Conservation (phyloP, 2,329 filamentous ascomycete genomes). For the Rutstroemia sp. region DNA sequence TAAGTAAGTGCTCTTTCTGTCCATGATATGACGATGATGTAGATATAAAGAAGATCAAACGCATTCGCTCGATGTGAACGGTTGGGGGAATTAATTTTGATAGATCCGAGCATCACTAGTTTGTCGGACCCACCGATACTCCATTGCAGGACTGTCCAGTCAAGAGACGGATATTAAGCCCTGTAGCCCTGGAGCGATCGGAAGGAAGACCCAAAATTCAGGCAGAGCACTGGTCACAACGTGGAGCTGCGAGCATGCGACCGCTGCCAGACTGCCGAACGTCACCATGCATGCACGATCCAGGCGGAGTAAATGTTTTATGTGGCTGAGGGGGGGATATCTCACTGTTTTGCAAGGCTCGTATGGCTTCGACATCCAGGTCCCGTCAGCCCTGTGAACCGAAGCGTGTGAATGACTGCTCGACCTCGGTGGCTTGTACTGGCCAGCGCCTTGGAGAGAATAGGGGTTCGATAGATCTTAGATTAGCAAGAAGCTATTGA, state of each 20-base stretch:
- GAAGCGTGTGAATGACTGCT: not conserved
- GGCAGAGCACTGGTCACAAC: slow-evolving; percentile 4
- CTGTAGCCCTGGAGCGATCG: slow-evolving; percentile 9
- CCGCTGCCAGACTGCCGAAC: slow-evolving; percentile 4
- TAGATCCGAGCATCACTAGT: slow-evolving; percentile 10
- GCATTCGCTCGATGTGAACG: slow-evolving; percentile 6
- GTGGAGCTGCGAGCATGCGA: slow-evolving; percentile 2
- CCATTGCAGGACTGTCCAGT: slow-evolving; percentile 7
- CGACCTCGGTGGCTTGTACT: not conserved
- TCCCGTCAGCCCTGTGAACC: slow-evolving; percentile 5
- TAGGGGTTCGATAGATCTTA: not conserved
- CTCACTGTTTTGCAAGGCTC: slow-evolving; percentile 3
- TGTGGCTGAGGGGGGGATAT: slow-evolving; percentile 1
- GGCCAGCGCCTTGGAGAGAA: not conserved
- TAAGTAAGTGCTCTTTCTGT: not conserved
- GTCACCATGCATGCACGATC: slow-evolving; percentile 6
- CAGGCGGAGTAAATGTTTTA: not conserved
- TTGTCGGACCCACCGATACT: slow-evolving; percentile 18
- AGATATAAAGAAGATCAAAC: slow-evolving; percentile 1
- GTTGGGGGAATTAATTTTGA: slow-evolving; percentile 8
- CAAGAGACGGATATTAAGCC: slow-evolving; percentile 4
- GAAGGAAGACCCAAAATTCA: slow-evolving; percentile 1
- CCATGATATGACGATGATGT: not conserved
- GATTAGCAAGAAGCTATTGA: not conserved
- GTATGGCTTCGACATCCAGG: not conserved